These are phyloP conservation scores for Agrocybe chaxingu DNA, from an alignment of 768 basidiomycete species.

Conservation along the genomic window DNA sequence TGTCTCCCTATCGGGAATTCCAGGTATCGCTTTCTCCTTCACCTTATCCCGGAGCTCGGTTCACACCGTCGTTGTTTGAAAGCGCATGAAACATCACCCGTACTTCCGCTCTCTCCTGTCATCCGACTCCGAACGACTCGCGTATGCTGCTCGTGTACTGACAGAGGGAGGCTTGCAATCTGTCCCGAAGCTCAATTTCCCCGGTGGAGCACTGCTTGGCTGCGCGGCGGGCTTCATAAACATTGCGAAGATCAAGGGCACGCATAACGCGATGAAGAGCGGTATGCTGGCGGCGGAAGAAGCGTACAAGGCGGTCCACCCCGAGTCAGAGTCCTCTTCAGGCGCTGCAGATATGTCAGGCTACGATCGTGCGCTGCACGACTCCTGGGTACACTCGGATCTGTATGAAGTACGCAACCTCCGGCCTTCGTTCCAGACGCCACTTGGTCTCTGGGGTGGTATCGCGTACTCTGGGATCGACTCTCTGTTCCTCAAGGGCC, in stretches of 20 bases:
- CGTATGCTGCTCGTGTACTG: constrained; percentile 86
- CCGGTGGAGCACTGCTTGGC: constrained; percentile 92
- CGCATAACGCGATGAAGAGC: constrained; percentile 98
- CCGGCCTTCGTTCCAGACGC: constrained; percentile 81
- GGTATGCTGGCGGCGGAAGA: constrained; percentile 96
- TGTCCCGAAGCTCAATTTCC: constrained; percentile 80
- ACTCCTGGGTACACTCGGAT: constrained; percentile 85
- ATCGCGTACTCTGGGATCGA: constrained; percentile 89
- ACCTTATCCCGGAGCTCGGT: background rate
- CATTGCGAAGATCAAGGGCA: constrained; percentile 96
- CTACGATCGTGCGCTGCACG: constrained; percentile 67
- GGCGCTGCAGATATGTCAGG: constrained; percentile 57
- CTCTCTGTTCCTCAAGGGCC: constrained; percentile 76
- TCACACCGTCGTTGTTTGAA: background rate
- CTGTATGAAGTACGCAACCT: constrained; percentile 89
- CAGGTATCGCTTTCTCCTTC: constrained; percentile 52
- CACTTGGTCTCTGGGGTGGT: constrained; percentile 83
- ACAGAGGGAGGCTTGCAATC: constrained; percentile 96
- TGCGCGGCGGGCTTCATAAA: constrained; percentile 97
- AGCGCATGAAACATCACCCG: constrained; percentile 93
- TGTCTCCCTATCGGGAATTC: constrained; percentile 89
- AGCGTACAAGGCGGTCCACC: constrained; percentile 61
- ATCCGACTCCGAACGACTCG: constrained; percentile 64
- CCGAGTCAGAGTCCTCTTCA: constrained; percentile 15
- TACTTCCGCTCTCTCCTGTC: constrained; percentile 81